These are phyloP conservation scores for Bonia amplexicaulis DNA, from an alignment of 176 grass and related monocot species.

Conservation along the genomic window DNA sequence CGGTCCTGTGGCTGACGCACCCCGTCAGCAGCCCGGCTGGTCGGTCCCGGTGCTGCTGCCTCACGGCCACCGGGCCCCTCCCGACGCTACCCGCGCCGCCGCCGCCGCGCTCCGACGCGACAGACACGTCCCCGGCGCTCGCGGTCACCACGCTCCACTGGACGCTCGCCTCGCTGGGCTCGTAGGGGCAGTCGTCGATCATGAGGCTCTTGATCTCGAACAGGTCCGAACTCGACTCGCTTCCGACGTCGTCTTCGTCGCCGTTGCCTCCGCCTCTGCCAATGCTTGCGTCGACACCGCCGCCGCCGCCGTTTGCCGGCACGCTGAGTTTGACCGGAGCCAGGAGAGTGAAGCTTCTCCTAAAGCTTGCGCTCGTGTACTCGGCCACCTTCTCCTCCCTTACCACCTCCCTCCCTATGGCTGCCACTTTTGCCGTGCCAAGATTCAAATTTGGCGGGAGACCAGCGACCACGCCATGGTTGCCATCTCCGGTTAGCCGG, in stretches of 20 bases:
- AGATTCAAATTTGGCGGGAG: conserved; percentile 25
- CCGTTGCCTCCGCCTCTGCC: neutral
- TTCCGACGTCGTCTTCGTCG: conserved; percentile 29
- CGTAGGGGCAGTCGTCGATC: conserved; percentile 55
- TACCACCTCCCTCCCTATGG: conserved; percentile 19
- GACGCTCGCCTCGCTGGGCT: conserved; percentile 85
- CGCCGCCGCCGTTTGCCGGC: neutral
- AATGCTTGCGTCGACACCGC: neutral
- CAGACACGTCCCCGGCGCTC: conserved; percentile 43
- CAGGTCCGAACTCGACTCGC: conserved; percentile 91
- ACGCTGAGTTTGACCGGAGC: conserved; percentile 22
- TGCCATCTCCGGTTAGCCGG: neutral
- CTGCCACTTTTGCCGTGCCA: conserved; percentile 30
- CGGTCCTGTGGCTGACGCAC: conserved; percentile 63
- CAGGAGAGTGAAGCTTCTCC: conserved; percentile 19
- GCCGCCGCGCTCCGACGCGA: conserved; percentile 33
- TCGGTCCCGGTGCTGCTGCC: conserved; percentile 1
- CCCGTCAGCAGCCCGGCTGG: conserved; percentile 51
- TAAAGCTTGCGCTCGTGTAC: neutral
- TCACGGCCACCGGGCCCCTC: neutral
- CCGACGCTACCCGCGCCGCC: neutral
- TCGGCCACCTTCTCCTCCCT: conserved; percentile 1
- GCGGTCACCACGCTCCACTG: conserved; percentile 82
- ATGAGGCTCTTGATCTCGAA: conserved; percentile 92
- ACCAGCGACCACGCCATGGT: conserved; percentile 11